Evolutionary conservation across 371 early-diverging fungal species (phyloP).

Genomic region (Zychaea mexicana): DNA sequence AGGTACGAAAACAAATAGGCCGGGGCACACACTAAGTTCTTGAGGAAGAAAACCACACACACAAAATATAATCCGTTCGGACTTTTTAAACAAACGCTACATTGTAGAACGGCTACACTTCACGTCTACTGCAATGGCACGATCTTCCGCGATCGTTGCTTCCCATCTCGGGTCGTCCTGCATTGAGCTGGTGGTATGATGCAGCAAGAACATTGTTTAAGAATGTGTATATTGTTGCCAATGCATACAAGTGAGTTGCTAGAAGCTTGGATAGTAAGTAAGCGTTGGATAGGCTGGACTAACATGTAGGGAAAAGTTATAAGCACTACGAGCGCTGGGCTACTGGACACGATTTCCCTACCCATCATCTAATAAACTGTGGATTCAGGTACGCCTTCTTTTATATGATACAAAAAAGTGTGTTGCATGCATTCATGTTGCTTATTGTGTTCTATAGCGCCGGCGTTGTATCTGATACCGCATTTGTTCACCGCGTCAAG

Average conservation of each 20-base stretch:
- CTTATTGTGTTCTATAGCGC: conserved; percentile 17
- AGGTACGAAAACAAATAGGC: not conserved
- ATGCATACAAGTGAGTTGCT: conserved; percentile 48
- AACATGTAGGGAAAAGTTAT: conserved; percentile 28
- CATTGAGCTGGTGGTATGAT: conserved; percentile 44
- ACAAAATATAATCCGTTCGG: no score
- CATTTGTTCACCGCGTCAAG: conserved; percentile 45
- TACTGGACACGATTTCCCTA: conserved; percentile 33
- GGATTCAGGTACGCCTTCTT: conserved; percentile 38
- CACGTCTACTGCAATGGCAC: conserved; percentile 13
- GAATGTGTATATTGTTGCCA: conserved; percentile 38
- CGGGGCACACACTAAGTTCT: not conserved
- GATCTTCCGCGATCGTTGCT: conserved; percentile 45
- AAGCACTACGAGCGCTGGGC: conserved; percentile 53
- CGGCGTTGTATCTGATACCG: conserved; percentile 38
- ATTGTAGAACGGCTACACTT: not conserved
- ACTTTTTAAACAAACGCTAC: not conserved
- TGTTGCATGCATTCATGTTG: no score
- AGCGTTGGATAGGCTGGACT: no score
- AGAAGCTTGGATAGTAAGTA: no score
- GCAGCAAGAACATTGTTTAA: conserved; percentile 19
- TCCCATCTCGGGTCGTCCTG: conserved; percentile 46
- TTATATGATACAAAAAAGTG: no score
- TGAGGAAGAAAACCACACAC: not conserved
- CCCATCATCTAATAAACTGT: conserved; percentile 38